Base-by-base conservation (phyloP, 1,284 basidiomycete species). In the Microbotryomycetes sp. region DNA sequence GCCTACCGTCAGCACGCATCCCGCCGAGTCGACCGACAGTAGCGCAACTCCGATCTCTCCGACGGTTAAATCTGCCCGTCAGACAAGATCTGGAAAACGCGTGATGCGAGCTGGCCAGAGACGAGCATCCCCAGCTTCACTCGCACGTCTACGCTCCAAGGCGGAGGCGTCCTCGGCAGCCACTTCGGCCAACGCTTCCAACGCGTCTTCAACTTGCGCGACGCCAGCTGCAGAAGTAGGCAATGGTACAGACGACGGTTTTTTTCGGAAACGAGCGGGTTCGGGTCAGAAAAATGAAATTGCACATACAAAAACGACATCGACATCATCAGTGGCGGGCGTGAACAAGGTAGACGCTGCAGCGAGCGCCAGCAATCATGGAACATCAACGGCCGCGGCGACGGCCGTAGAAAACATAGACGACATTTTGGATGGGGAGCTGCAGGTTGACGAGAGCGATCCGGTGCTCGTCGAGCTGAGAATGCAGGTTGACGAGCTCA, bases 401-500 rank as follows among this genome's bases (percentile, higher is more conserved):
- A 41, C 35, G 11, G 9, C 18, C 11, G 35, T 41, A 18, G 18
- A 45, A 28, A 49, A 60, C 30, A 29, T 45, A 16, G 57, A 54
- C 18, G 57, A 59, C 48, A 50, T 57, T 26, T 49, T 48, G 24
- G 51, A 53, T n/a, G n/a, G n/a, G n/a, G 35, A 11, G 35, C 18
- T 41, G 35, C 9, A 18, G 35, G 35, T 41, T 9, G 35, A 41
- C 35, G 35, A 41, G 35, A 41, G 35, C 18, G 58, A 63, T 35
- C 65, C 67, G 24, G 77, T 82, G 48, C 83, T 93, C 57, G 79
- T 82, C 18, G 86, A 91, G 59, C 79, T 94, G 54, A 80, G 89
- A 61, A 76, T 78, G n/a, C 91, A 96, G 72, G 81, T 96, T 15
- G 76, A 80, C 5, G 84, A 90, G 57, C 83, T 84, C 67, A 83